Conservation (phyloP, 2,329 filamentous ascomycete species). For the Plenodomus biglobosus region DNA sequence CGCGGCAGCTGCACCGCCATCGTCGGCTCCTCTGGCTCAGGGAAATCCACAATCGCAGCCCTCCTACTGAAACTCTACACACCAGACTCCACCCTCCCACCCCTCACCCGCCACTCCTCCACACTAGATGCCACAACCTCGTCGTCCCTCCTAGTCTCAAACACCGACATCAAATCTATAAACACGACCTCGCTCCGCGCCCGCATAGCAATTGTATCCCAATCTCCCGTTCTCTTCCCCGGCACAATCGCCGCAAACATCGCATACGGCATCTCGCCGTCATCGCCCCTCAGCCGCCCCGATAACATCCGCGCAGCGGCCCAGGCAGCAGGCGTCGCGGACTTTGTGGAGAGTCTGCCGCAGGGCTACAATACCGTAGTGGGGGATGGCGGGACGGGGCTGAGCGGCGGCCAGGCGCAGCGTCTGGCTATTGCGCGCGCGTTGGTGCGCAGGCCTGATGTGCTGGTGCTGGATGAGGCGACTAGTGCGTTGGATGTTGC, state of each 20-base stretch:
- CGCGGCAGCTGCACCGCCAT: constrained; percentile 71
- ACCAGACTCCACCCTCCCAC: constrained; percentile 10
- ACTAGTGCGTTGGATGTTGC: constrained; percentile 77
- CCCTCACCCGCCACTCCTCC: constrained; percentile 10
- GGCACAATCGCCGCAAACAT: constrained; percentile 79
- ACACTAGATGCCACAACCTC: too few relatives aligned
- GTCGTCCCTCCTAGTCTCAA: constrained; percentile 63
- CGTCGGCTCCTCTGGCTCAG: constrained; percentile 82
- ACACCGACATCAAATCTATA: constrained; percentile 58
- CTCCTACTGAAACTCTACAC: constrained; percentile 73
- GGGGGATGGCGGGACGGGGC: constrained; percentile 71
- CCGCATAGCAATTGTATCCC: constrained; percentile 68
- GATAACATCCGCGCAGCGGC: constrained; percentile 53
- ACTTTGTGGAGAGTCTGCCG: constrained; percentile 73
- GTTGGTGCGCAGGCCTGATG: constrained; percentile 66
- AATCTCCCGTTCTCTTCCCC: constrained; percentile 76
- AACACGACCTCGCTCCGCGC: constrained; percentile 63
- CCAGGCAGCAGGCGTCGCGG: constrained; percentile 66
- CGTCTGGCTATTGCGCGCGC: constrained; percentile 79
- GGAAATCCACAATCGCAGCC: constrained; percentile 81
- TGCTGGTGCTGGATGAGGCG: constrained; percentile 84
- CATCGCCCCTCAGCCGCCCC: constrained; percentile 54
- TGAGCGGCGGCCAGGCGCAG: constrained; percentile 84
- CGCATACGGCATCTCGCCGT: constrained; percentile 67
- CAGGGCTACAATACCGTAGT: constrained; percentile 71